phyloP scores from a whole-genome alignment of 768 basidiomycete species.

The Leccinum boreale region DNA sequence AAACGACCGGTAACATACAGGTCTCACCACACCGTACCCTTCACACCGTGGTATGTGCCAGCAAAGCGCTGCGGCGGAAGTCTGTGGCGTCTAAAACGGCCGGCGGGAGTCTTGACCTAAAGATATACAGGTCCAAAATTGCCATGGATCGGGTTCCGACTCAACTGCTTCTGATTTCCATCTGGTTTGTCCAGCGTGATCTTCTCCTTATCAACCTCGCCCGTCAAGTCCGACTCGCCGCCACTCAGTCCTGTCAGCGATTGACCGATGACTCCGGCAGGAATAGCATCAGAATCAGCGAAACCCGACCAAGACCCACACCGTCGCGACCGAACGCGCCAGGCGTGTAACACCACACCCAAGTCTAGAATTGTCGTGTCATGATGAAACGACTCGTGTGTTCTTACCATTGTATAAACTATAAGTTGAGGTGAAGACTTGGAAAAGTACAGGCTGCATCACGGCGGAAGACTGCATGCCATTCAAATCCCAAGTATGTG shows the following conservation, averaged over 20 bases:
- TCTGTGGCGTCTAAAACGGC: too few species aligned
- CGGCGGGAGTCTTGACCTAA: too few species aligned
- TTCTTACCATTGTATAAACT: too few species aligned
- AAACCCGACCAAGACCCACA: slow-evolving; percentile 54
- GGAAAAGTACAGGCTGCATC: neutral
- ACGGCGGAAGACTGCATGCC: slow-evolving; percentile 6
- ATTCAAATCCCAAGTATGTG: neutral
- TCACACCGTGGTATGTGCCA: neutral
- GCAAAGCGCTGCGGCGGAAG: too few species aligned
- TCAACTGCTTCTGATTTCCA: too few species aligned
- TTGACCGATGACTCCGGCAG: slow-evolving; percentile 53
- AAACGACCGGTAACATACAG: neutral
- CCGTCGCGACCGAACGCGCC: slow-evolving; percentile 54
- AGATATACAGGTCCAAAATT: neutral
- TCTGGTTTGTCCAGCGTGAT: too few species aligned
- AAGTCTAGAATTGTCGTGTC: too few species aligned
- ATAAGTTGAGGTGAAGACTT: too few species aligned
- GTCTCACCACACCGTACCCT: neutral
- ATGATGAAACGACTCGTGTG: too few species aligned
- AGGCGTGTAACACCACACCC: slow-evolving; percentile 53
- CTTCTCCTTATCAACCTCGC: slow-evolving; percentile 14
- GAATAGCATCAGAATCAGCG: slow-evolving; percentile 42
- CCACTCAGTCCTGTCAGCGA: slow-evolving; percentile 38
- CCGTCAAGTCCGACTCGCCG: slow-evolving; percentile 1
- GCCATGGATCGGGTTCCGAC: neutral